phyloP scores from a whole-genome alignment of 1,284 basidiomycete genomes.

The Coniophora puteana region DNA sequence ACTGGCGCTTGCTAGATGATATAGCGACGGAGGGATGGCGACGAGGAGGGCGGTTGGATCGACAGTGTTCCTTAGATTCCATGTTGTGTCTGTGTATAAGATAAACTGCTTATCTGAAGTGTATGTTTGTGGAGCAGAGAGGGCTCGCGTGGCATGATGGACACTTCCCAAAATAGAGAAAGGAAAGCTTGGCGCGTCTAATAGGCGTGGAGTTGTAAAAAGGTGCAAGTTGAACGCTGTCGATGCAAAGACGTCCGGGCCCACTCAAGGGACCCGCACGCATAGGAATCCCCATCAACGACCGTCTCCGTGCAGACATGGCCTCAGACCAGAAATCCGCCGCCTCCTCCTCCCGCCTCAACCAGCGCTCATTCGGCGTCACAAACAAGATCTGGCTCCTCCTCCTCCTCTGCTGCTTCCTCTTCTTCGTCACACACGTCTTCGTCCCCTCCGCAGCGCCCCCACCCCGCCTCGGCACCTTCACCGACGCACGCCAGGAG shows the following conservation, averaged over 20 bases:
- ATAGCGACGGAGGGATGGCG: no score
- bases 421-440: slow-evolving; percentile 63
- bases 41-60: no score
- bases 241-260: slow-evolving; percentile 59
- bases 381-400: slow-evolving; percentile 73
- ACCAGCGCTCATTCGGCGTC: slow-evolving; percentile 55
- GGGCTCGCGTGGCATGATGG: no score
- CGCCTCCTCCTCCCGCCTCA: slow-evolving; percentile 37
- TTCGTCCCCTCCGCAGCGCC: slow-evolving; percentile 38
- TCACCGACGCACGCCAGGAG: slow-evolving; percentile 49
- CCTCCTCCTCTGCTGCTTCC: slow-evolving; percentile 46
- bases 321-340: slow-evolving; percentile 45
- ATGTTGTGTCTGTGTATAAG: no score
- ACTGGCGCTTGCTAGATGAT: no score
- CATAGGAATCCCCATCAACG: slow-evolving; percentile 46
- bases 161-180: no score
- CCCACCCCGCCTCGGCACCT: slow-evolving; percentile 27
- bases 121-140: no score
- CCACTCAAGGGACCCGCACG: slow-evolving; percentile 45
- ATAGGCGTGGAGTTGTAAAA: no score
- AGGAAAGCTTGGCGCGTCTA: no score
- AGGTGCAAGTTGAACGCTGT: no score
- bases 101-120: no score
- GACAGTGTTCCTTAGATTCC: no score
- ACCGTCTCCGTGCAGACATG: slow-evolving; percentile 36